Percentiles rank a stretch among this genome's conserved stretches.
Evolutionary conservation across 257 asterid genomes (phyloP).

Genomic region (Pogostemon cablin): DNA sequence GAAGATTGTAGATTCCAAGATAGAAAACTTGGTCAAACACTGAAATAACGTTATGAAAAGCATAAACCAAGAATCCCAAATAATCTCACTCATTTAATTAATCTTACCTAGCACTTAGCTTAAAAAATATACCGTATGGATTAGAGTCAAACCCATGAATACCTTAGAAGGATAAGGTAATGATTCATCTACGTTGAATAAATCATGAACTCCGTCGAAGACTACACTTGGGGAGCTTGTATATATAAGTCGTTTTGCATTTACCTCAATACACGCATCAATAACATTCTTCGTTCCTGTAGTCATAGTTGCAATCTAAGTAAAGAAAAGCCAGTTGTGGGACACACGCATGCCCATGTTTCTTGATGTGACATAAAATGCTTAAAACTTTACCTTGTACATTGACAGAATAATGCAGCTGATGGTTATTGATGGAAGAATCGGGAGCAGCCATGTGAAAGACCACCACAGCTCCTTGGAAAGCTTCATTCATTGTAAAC

Average conservation of each 20-base stretch:
- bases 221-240: constrained; percentile 98
- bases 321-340: neutral
- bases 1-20: no score
- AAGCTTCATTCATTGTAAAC: constrained; percentile 65
- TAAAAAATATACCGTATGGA: no score
- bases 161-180: constrained; percentile 91
- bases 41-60: no score
- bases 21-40: no score
- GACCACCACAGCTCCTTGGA: constrained; percentile 85
- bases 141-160: neutral
- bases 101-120: no score
- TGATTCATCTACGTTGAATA: constrained; percentile 73
- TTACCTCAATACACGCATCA: constrained; percentile 86
- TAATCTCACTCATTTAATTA: no score
- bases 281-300: constrained; percentile 84
- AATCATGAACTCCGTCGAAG: constrained; percentile 88
- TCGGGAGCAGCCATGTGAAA: constrained; percentile 99
- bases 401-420: constrained; percentile 88
- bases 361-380: constrained; percentile 10
- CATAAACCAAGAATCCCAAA: no score
- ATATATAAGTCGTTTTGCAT: constrained; percentile 76
- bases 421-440: constrained; percentile 86
- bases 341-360: neutral
- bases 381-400: constrained; percentile 61
- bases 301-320: constrained; percentile 19